Base-by-base conservation (phyloP, 2,329 filamentous ascomycete species). In the Calonectria pteridis region DNA sequence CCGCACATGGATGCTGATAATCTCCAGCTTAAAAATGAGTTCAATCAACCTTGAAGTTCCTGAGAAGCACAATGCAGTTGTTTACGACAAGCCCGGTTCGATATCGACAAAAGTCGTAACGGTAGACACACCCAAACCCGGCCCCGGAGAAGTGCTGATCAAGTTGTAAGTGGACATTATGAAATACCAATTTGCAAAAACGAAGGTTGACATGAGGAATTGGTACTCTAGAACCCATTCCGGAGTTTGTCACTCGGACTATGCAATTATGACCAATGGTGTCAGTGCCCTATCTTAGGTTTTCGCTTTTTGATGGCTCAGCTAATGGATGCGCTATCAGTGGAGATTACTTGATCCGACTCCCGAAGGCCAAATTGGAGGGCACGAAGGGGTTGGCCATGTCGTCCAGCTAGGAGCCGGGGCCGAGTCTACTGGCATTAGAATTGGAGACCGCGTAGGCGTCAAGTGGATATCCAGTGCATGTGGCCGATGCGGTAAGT, bases 181-280 rank as follows among this genome's bases (percentile, higher is more conserved):
- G 28, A 11, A 16, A 2, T 4, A 2, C 16, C 13, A 20, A 13
- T 35, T 13, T n/a, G 6, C 9, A 43, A 13, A 7, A 7, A 3
- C 10, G 23, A 55, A 43, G 10, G 16, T 37, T 40, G n/a, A 49
- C 53, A 11, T 4, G 49, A 23, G 5, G 2, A 4, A 4, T 9
- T 14, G 23, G 31, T 33, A 29, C 14, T 18, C 6, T 10, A 62
- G 53, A 14, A 62, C 69, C 14, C 59, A 55, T 46, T 71, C 68
- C 3, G 68, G 68, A 6, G 68, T 69, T 7, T 69, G 67, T 16
- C 67, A 71, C 63, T 55, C 69, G 6, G 69, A 71, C 23, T 66
- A 67, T 51, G 69, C 69, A 2, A 7, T 67, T 1, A 49, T 67
- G 63, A 71, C 63, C 3, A 59, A 71, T 53, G 46, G 43, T 5